Evolutionary conservation across 1,139 yeast species (phyloP).

Genomic region (Kodamaea anthophila): DNA sequence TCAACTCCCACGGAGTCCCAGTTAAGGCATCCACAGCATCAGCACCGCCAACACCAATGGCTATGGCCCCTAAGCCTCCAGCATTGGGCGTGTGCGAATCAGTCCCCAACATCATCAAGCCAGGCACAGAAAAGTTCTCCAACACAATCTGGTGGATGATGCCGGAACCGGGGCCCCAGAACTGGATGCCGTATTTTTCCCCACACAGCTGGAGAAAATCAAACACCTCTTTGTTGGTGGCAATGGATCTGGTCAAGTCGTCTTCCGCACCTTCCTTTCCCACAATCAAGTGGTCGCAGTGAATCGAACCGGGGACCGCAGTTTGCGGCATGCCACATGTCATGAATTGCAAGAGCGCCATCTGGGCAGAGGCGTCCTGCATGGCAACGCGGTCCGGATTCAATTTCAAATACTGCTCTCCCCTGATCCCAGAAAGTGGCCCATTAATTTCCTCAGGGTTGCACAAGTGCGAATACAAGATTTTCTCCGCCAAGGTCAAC

Average conservation of each 20-base stretch:
- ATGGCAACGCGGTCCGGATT: slow-evolving; percentile 98
- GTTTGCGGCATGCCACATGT: slow-evolving; percentile 85
- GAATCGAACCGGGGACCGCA: slow-evolving; percentile 90
- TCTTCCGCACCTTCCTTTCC: slow-evolving; percentile 86
- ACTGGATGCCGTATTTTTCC: slow-evolving; percentile 87
- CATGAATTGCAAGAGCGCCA: slow-evolving; percentile 95
- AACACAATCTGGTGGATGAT: slow-evolving; percentile 95
- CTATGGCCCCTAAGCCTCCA: slow-evolving; percentile 95
- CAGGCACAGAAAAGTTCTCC: slow-evolving; percentile 93
- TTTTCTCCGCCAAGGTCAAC: slow-evolving; percentile 88
- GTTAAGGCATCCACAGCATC: slow-evolving; percentile 97
- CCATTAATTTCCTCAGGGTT: slow-evolving; percentile 70
- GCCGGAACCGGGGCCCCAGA: slow-evolving; percentile 99
- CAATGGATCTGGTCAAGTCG: slow-evolving; percentile 70
- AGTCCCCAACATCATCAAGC: slow-evolving; percentile 92
- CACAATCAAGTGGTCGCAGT: slow-evolving; percentile 95
- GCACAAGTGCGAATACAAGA: slow-evolving; percentile 82
- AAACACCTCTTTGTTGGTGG: slow-evolving; percentile 87
- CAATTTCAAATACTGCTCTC: slow-evolving; percentile 77
- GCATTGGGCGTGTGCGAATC: slow-evolving; percentile 98
- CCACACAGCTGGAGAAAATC: slow-evolving; percentile 90
- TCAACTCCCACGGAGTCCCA: slow-evolving; percentile 98
- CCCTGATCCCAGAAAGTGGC: slow-evolving; percentile 59
- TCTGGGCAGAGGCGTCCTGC: slow-evolving; percentile 99
- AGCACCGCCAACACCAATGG: slow-evolving; percentile 98